A percentile compares a stretch with the other conserved stretches of the same genome.
These are phyloP conservation scores for Calonectria montana DNA, from an alignment of 2,329 filamentous ascomycete genomes.

Conservation along the genomic window DNA sequence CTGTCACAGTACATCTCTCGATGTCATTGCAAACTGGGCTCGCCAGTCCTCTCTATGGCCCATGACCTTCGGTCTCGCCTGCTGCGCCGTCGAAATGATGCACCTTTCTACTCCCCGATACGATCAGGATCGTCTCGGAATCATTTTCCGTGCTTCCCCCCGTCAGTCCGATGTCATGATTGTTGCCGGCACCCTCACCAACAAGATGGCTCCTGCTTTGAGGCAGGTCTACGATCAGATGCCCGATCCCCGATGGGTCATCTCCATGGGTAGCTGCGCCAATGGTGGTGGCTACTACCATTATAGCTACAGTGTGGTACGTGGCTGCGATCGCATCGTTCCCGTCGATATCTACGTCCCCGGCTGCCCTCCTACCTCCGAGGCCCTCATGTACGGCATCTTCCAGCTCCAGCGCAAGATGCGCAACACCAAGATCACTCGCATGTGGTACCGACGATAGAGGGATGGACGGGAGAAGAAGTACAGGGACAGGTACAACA, in stretches of 20 bases:
- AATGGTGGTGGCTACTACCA: slow-evolving; percentile 91
- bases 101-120: slow-evolving; percentile 88
- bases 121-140: slow-evolving; percentile 88
- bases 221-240: slow-evolving; percentile 96
- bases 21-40: slow-evolving; percentile 85
- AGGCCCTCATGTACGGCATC: slow-evolving; percentile 76
- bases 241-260: slow-evolving; percentile 89
- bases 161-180: slow-evolving; percentile 95
- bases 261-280: slow-evolving; percentile 86
- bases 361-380: slow-evolving; percentile 73
- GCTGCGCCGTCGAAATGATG: slow-evolving; percentile 95
- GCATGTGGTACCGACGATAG: slow-evolving; percentile 71
- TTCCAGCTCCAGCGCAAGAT: slow-evolving; percentile 85
- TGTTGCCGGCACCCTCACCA: slow-evolving; percentile 90
- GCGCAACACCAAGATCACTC: slow-evolving; percentile 66
- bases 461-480: background rate
- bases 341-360: slow-evolving; percentile 86
- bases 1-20: slow-evolving; percentile 74
- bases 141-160: slow-evolving; percentile 90
- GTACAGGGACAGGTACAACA: background rate
- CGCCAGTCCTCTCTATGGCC: slow-evolving; percentile 89
- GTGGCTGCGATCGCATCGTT: slow-evolving; percentile 81
- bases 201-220: slow-evolving; percentile 95
- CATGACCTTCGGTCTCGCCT: slow-evolving; percentile 88
- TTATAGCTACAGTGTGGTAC: slow-evolving; percentile 82